These are phyloP conservation scores for Daldinia childiae DNA, from an alignment of 495 filamentous ascomycete genomes.

Conservation along the genomic window DNA sequence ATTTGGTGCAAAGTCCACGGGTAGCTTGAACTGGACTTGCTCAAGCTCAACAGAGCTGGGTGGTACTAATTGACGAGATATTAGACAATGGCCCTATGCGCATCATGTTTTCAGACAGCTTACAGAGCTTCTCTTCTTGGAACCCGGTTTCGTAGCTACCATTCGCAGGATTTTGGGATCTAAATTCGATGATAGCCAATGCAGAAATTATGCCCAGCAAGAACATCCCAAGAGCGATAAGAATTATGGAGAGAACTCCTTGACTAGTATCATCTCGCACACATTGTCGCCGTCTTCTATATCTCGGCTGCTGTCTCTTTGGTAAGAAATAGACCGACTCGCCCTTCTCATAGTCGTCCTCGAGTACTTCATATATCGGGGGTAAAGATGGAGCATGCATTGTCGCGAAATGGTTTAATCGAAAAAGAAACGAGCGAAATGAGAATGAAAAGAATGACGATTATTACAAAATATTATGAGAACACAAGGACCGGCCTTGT, in stretches of 20 bases:
- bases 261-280: not conserved
- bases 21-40: conserved; percentile 6
- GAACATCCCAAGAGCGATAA: not conserved
- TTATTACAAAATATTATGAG: not conserved
- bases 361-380: not conserved
- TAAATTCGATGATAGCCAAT: not conserved
- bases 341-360: not conserved
- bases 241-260: conserved; percentile 1
- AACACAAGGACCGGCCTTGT: not conserved
- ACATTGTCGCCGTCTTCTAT: not conserved
- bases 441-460: not conserved
- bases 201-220: not conserved
- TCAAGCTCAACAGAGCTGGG: not conserved
- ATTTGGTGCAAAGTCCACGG: not conserved
- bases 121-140: not conserved
- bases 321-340: not conserved
- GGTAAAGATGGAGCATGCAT: not conserved
- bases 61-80: not conserved
- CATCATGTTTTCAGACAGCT: not conserved
- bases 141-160: not conserved
- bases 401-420: not conserved
- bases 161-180: not conserved
- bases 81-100: not conserved
- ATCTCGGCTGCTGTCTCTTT: not conserved
- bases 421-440: not conserved